Percentiles rank a stretch among this genome's conserved stretches.
phyloP scores from a whole-genome alignment of 208 protist species.

The Trypanosoma cruzi region DNA sequence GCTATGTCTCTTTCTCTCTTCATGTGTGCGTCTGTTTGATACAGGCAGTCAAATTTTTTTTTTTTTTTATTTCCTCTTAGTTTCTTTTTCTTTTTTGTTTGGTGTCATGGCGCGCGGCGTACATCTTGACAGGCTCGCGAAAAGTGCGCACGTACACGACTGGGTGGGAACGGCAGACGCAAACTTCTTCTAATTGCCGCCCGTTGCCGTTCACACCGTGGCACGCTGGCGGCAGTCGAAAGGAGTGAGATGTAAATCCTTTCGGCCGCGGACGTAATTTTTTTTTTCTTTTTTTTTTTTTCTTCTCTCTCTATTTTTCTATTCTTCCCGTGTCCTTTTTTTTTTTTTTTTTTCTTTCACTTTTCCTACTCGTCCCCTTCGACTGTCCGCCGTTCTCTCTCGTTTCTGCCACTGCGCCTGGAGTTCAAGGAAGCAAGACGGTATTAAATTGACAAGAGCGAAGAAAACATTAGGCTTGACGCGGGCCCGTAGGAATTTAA shows the following conservation, averaged over 20 bases:
- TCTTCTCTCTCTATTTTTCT: constrained; percentile 2
- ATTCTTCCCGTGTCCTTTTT: neutral
- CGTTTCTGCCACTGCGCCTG: neutral
- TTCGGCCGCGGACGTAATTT: neutral
- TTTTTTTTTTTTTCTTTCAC: neutral
- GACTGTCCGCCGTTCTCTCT: neutral
- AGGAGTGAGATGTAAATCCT: constrained; percentile 31
- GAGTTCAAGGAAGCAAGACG: neutral
- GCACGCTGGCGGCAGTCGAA: constrained; percentile 36
- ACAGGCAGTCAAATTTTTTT: constrained; percentile 2
- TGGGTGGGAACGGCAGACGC: neutral
- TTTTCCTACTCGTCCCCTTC: no score
- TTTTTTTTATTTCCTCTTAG: constrained; percentile 14
- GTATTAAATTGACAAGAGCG: neutral
- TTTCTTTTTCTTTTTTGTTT: neutral
- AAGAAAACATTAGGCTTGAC: neutral
- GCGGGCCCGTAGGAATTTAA: neutral
- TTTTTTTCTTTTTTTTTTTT: neutral
- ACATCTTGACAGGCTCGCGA: neutral
- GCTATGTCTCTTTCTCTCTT: constrained; percentile 10
- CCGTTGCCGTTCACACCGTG: constrained; percentile 14
- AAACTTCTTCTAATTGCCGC: constrained; percentile 34
- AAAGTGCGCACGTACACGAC: neutral
- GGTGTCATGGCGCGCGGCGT: neutral
- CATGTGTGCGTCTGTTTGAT: neutral